Percentiles rank a stretch among this genome's conserved stretches.
Evolutionary conservation across 2,329 filamentous ascomycete species (phyloP).

Genomic region (Colletotrichum theobromicola): DNA sequence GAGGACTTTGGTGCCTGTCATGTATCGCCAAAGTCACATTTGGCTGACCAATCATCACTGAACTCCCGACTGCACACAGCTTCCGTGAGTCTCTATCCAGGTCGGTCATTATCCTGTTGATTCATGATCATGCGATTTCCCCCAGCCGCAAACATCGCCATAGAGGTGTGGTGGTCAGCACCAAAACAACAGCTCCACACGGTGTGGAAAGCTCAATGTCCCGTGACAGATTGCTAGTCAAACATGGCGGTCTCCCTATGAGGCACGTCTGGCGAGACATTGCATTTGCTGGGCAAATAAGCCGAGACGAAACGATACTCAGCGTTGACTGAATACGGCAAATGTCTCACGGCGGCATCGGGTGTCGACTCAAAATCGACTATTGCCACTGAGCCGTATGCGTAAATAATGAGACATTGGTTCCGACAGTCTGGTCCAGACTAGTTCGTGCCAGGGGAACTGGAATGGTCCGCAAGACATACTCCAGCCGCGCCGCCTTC

Average conservation of each 20-base stretch:
- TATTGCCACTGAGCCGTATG: background rate
- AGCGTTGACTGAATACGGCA: background rate
- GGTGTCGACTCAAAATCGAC: background rate
- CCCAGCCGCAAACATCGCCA: background rate
- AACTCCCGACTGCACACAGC: background rate
- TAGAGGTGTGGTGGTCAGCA: background rate
- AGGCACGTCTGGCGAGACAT: background rate
- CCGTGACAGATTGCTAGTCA: slow-evolving; percentile 14
- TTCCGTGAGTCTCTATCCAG: background rate
- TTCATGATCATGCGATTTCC: background rate
- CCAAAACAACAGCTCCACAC: background rate
- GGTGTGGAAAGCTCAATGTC: background rate
- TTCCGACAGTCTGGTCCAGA: slow-evolving; percentile 7
- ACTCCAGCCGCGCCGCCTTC: background rate
- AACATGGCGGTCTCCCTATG: background rate
- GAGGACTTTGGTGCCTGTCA: background rate
- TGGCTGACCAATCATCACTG: background rate
- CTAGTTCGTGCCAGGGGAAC: background rate
- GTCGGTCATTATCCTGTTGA: background rate
- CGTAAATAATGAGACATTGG: background rate
- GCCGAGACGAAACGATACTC: background rate
- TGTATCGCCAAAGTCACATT: background rate
- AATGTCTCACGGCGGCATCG: background rate
- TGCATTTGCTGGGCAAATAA: background rate
- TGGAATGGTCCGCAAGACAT: background rate